phyloP scores from a whole-genome alignment of 805 yeast species.

The Saccharomyces kudriavzevii region DNA sequence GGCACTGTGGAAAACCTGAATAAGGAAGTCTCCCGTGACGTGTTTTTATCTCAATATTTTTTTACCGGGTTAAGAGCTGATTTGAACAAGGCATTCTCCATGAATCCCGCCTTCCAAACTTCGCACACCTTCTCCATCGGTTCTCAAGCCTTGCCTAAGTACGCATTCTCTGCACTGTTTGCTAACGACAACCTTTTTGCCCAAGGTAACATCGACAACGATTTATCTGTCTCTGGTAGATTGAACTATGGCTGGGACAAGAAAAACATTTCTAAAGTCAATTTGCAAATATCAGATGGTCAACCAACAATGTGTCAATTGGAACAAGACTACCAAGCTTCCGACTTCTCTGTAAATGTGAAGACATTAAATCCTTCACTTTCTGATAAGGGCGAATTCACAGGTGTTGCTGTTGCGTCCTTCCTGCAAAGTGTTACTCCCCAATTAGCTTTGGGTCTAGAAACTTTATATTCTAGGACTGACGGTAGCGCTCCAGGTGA shows the following conservation, averaged over 20 bases:
- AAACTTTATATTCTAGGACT: conserved; percentile 72
- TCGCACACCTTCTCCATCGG: conserved; percentile 90
- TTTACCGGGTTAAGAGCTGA: conserved; percentile 97
- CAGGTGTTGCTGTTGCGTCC: conserved; percentile 91
- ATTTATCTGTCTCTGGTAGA: conserved; percentile 77
- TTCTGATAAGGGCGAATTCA: conserved; percentile 48
- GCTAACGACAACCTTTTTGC: conserved; percentile 78
- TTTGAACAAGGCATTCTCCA: conserved; percentile 79
- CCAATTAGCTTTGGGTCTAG: conserved; percentile 79
- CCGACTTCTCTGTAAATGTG: conserved; percentile 80
- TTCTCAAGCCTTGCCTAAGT: conserved; percentile 75
- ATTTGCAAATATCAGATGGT: conserved; percentile 77
- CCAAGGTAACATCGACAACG: conserved; percentile 90
- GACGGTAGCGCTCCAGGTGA: conserved; percentile 77
- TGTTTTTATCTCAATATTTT: conserved; percentile 78
- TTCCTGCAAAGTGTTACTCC: conserved; percentile 83
- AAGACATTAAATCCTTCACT: conserved; percentile 86
- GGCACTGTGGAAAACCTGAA: conserved; percentile 90
- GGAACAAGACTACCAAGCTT: conserved; percentile 91
- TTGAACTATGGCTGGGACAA: conserved; percentile 85
- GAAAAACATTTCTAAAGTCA: conserved; percentile 68
- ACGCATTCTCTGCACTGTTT: conserved; percentile 82
- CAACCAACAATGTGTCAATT: conserved; percentile 92
- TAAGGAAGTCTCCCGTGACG: conserved; percentile 91
- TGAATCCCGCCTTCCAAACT: conserved; percentile 94